A percentile compares a stretch with the other conserved stretches of the same genome.
phyloP scores from a whole-genome alignment of 1,284 basidiomycete genomes.

The Sanguinoderma infundibulare region DNA sequence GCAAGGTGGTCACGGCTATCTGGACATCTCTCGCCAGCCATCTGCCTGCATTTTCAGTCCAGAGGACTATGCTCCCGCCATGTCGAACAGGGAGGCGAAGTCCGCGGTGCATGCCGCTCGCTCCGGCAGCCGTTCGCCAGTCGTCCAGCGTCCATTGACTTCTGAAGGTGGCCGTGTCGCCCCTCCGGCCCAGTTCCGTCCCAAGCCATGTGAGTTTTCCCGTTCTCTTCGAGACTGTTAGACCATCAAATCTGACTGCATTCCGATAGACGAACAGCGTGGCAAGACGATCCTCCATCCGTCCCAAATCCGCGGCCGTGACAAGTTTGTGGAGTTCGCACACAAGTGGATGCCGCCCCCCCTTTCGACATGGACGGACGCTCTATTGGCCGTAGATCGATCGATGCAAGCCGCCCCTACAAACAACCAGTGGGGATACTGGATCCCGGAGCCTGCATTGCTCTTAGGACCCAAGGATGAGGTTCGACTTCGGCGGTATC shows the following conservation, averaged over 20 bases:
- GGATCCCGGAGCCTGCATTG: constrained; percentile 10
- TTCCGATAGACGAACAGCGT: neutral
- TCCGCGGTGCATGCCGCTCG: too few species aligned
- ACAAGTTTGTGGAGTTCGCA: constrained; percentile 5
- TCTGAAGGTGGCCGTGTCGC: too few species aligned
- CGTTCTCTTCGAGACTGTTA: neutral
- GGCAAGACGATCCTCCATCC: neutral
- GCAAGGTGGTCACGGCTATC: too few species aligned
- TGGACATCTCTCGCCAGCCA: too few species aligned
- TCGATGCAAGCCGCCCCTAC: neutral
- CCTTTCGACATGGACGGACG: neutral
- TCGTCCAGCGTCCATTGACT: too few species aligned
- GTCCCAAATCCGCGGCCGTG: neutral
- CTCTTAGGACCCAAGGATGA: neutral
- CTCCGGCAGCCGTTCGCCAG: too few species aligned
- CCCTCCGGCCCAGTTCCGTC: too few species aligned
- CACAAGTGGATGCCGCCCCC: constrained; percentile 9
- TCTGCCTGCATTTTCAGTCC: too few species aligned
- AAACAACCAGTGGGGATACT: constrained; percentile 9
- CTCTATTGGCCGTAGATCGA: neutral
- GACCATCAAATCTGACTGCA: neutral
- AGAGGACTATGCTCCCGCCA: too few species aligned
- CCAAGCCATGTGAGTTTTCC: neutral
- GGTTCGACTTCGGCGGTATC: neutral
- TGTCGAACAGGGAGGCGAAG: too few species aligned